Percentiles rank a stretch among this genome's conserved stretches.
These are phyloP conservation scores for Metahyphopichia silvanorum DNA, from an alignment of 805 yeast species.

Conservation along the genomic window DNA sequence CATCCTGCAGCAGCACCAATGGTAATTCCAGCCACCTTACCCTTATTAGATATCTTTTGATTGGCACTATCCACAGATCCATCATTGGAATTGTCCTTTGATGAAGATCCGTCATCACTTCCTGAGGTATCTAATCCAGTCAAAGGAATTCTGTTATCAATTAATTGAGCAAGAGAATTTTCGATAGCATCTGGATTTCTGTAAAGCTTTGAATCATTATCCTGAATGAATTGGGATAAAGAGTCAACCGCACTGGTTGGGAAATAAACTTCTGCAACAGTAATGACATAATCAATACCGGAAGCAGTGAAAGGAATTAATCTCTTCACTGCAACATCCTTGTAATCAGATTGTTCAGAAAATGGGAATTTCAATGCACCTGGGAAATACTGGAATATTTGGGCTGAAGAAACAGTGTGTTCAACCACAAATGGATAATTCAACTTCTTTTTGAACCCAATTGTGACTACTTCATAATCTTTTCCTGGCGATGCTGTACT, in stretches of 20 bases:
- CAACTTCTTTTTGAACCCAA: conserved; percentile 76
- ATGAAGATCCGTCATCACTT: conserved; percentile 10
- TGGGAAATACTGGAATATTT: conserved; percentile 84
- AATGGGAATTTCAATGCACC: conserved; percentile 64
- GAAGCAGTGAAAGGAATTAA: conserved; percentile 70
- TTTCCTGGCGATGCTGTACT: conserved; percentile 44
- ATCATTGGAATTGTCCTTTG: conserved; percentile 26
- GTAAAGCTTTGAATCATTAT: conserved; percentile 58
- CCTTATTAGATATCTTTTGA: conserved; percentile 18
- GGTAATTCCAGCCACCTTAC: conserved; percentile 69
- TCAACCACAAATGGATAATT: conserved; percentile 82
- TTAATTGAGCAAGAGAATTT: conserved; percentile 56
- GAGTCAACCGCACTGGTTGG: conserved; percentile 51
- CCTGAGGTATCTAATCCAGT: conserved; percentile 34
- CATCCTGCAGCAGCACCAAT: conserved; percentile 84
- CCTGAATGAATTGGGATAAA: conserved; percentile 49
- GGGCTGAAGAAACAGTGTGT: conserved; percentile 75
- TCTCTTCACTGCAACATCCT: conserved; percentile 57
- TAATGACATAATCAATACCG: conserved; percentile 59
- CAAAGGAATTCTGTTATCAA: conserved; percentile 69
- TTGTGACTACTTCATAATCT: conserved; percentile 53
- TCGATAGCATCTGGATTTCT: conserved; percentile 54
- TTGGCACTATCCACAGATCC: conserved; percentile 7
- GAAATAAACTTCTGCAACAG: conserved; percentile 86
- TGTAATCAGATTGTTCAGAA: conserved; percentile 18